A percentile compares a stretch with the other conserved stretches of the same genome.
Evolutionary conservation across 2,329 filamentous ascomycete genomes (phyloP).

Genomic region (Ceratocystis cacaofunesta): DNA sequence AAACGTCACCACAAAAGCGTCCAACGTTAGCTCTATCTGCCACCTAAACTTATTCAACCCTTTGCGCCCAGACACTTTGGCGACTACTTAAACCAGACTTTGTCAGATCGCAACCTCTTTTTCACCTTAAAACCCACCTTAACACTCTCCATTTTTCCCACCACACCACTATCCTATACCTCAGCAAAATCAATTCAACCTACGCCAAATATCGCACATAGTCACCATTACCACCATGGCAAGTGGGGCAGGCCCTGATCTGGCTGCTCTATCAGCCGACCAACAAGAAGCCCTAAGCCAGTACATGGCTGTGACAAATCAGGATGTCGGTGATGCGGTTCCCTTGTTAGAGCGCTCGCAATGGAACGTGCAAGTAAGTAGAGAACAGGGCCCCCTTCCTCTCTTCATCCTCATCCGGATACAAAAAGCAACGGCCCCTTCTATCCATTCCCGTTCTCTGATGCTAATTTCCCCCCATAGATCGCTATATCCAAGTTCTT

Average conservation of each 20-base stretch:
- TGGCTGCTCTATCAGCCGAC: slow-evolving; percentile 41
- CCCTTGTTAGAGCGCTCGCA: slow-evolving; percentile 70
- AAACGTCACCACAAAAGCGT: slow-evolving; percentile 2
- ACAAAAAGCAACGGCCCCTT: background rate
- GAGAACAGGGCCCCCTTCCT: background rate
- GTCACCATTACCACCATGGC: slow-evolving; percentile 18
- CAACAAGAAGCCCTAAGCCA: slow-evolving; percentile 80
- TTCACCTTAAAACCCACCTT: background rate
- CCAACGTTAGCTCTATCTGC: background rate
- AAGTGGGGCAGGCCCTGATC: slow-evolving; percentile 44
- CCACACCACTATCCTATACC: background rate
- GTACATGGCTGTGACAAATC: slow-evolving; percentile 75
- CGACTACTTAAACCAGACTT: background rate
- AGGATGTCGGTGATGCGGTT: slow-evolving; percentile 61
- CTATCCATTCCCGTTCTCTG: background rate
- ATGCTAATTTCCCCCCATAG: slow-evolving; percentile 29
- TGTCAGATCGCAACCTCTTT: background rate
- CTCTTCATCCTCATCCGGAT: too few relatives aligned
- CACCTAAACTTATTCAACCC: background rate
- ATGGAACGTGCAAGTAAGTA: slow-evolving; percentile 78
- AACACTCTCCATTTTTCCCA: background rate
- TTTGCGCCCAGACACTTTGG: background rate
- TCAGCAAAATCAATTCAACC: too few relatives aligned
- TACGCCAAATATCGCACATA: background rate
- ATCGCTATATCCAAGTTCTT: slow-evolving; percentile 97